Evolutionary conservation across 164 flowering plant genomes (phyloP).

Genomic region (Stephania cephalantha): DNA sequence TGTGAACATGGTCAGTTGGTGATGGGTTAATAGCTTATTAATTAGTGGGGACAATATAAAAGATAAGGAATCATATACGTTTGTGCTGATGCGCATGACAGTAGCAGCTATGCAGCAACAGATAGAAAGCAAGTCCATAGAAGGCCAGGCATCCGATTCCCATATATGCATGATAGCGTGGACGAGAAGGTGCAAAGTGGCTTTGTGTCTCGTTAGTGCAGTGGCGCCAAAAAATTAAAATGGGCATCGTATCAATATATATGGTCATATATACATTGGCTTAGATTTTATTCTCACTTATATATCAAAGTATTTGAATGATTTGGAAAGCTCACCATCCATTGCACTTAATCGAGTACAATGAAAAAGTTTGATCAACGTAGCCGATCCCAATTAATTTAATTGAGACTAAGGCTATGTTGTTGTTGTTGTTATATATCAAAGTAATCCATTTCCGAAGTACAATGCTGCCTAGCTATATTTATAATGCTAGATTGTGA

Average conservation of each 20-base stretch:
- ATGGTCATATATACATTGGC: neutral
- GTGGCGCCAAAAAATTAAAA: neutral
- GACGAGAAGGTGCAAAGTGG: conserved; percentile 10
- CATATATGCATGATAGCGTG: neutral
- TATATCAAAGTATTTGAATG: neutral
- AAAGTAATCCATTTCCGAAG: no score
- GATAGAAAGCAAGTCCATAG: neutral
- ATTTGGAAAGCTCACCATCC: no score
- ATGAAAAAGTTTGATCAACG: no score
- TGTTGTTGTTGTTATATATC: no score
- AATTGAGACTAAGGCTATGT: no score
- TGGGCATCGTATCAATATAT: neutral
- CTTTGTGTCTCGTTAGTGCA: conserved; percentile 7
- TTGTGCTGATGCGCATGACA: neutral
- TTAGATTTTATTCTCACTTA: conserved; percentile 4
- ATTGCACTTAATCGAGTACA: no score
- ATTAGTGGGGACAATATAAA: neutral
- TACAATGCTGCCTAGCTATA: no score
- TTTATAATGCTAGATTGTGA: no score
- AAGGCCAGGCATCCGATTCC: conserved; percentile 12
- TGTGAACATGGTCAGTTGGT: no score
- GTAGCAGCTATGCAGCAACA: neutral
- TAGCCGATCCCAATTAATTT: no score
- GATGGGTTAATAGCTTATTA: neutral
- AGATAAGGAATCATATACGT: neutral